Evolutionary conservation across 176 grass and related monocot species (phyloP).

Genomic region (Phoenix dactylifera): DNA sequence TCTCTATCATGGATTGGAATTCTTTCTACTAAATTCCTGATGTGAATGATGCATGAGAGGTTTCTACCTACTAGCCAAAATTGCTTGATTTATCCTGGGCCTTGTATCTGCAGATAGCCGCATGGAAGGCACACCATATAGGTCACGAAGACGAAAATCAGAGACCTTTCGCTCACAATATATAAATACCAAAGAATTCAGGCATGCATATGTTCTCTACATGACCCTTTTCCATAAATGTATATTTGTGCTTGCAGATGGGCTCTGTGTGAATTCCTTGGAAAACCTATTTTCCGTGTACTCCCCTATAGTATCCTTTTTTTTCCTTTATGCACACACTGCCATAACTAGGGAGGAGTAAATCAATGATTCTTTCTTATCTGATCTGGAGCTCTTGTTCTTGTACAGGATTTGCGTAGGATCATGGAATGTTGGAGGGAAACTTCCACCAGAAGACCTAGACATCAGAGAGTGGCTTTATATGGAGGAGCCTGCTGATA

Average conservation of each 20-base stretch:
- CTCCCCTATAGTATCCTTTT: too few species aligned
- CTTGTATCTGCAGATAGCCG: slow-evolving; percentile 38
- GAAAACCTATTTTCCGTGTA: background rate
- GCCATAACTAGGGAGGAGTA: too few species aligned
- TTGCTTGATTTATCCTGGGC: slow-evolving; percentile 7
- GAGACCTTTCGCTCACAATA: slow-evolving; percentile 96
- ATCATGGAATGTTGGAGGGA: slow-evolving; percentile 87
- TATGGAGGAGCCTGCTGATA: slow-evolving; percentile 81
- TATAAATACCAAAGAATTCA: slow-evolving; percentile 73
- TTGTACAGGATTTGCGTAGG: slow-evolving; percentile 58
- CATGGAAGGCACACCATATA: slow-evolving; percentile 31
- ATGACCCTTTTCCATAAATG: background rate
- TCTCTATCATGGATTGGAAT: too few species aligned
- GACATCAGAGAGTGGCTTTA: slow-evolving; percentile 81
- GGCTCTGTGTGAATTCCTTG: background rate
- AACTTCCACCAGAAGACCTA: slow-evolving; percentile 57
- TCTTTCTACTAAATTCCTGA: too few species aligned
- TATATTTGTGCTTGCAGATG: background rate
- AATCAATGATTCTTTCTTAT: background rate
- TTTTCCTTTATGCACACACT: too few species aligned
- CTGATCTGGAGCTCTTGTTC: background rate
- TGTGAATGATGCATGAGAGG: too few species aligned
- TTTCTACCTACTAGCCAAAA: too few species aligned
- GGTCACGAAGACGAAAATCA: slow-evolving; percentile 69
- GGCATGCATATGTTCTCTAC: slow-evolving; percentile 21